phyloP scores from a whole-genome alignment of 495 filamentous ascomycete genomes.

The Podospora anserina region DNA sequence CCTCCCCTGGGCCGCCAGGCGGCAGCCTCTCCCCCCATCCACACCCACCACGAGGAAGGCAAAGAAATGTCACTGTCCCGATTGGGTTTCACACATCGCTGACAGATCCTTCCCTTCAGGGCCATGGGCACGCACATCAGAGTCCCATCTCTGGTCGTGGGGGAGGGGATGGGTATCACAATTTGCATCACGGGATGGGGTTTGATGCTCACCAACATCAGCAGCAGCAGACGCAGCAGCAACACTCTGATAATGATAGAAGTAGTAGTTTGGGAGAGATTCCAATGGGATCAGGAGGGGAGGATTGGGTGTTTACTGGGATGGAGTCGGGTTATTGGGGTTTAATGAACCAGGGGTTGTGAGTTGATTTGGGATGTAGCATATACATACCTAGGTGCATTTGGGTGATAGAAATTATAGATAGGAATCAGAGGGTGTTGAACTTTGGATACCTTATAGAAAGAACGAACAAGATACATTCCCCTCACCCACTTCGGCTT shows the following conservation, averaged over 20 bases:
- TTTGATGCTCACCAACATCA: conserved; percentile 27
- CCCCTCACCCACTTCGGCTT: too few relatives aligned
- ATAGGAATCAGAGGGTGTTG: neutral
- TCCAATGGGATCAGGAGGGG: conserved; percentile 34
- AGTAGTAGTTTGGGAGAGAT: conserved; percentile 21
- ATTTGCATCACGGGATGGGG: conserved; percentile 25
- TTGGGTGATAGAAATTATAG: neutral
- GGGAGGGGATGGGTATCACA: neutral
- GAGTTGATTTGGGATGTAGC: neutral
- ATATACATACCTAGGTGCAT: neutral
- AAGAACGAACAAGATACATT: too few relatives aligned
- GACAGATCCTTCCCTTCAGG: neutral
- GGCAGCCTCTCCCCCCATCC: conserved; percentile 18
- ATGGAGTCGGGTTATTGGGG: conserved; percentile 39
- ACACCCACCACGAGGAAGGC: neutral
- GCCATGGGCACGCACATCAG: neutral
- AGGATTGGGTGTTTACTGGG: conserved; percentile 44
- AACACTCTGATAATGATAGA: neutral
- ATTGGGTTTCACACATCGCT: neutral
- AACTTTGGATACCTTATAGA: too few relatives aligned
- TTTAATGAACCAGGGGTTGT: conserved; percentile 17
- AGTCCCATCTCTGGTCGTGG: neutral
- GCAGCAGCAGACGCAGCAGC: neutral
- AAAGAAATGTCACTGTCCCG: neutral
- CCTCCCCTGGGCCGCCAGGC: conserved; percentile 11